These are phyloP conservation scores for Ogataea pilisensis DNA, from an alignment of 805 yeast genomes.

Conservation along the genomic window DNA sequence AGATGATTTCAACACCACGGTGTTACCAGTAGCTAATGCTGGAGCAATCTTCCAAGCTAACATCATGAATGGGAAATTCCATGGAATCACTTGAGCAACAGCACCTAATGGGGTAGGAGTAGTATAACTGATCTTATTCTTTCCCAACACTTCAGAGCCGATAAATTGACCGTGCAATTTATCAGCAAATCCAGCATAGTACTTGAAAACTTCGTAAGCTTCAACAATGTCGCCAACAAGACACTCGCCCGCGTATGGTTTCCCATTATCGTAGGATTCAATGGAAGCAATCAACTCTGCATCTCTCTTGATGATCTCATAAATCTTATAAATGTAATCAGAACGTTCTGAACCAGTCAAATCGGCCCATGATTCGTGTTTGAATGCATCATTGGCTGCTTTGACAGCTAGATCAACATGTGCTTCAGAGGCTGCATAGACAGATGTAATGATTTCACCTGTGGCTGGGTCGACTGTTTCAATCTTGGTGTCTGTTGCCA, in stretches of 20 bases:
- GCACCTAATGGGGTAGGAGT: slow-evolving; percentile 63
- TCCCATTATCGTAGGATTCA: slow-evolving; percentile 58
- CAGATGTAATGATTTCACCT: slow-evolving; percentile 54
- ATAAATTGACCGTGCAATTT: slow-evolving; percentile 64
- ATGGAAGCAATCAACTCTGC: slow-evolving; percentile 46
- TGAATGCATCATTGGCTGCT: slow-evolving; percentile 61
- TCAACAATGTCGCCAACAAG: slow-evolving; percentile 34
- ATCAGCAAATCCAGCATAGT: slow-evolving; percentile 78
- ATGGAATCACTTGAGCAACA: slow-evolving; percentile 81
- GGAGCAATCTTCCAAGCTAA: slow-evolving; percentile 79
- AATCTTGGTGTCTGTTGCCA: slow-evolving; percentile 22
- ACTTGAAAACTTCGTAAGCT: slow-evolving; percentile 44
- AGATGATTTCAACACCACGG: slow-evolving; percentile 70
- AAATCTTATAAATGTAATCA: slow-evolving; percentile 45
- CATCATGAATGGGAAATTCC: slow-evolving; percentile 84
- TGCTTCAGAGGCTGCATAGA: slow-evolving; percentile 51
- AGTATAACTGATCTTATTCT: slow-evolving; percentile 48
- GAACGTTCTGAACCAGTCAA: slow-evolving; percentile 51
- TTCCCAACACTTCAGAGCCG: slow-evolving; percentile 28
- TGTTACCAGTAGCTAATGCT: slow-evolving; percentile 73
- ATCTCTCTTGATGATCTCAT: slow-evolving; percentile 48
- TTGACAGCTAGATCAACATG: slow-evolving; percentile 67
- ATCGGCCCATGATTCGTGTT: slow-evolving; percentile 40
- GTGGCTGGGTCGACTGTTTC: slow-evolving; percentile 37
- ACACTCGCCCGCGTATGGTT: slow-evolving; percentile 45